phyloP scores from a whole-genome alignment of 768 basidiomycete genomes.

The Pulveroboletus frians region DNA sequence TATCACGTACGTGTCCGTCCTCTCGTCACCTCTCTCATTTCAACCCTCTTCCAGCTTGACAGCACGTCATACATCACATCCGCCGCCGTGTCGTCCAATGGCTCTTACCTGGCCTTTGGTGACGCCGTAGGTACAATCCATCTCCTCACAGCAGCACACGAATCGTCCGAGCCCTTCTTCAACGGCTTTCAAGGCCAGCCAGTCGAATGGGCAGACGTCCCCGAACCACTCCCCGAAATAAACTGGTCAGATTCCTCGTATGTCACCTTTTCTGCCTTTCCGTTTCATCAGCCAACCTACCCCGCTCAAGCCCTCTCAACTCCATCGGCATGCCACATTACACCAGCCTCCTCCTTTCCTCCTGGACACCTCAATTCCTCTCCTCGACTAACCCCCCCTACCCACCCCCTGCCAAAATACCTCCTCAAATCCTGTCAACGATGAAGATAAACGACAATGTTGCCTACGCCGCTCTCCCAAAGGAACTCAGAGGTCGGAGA shows the following conservation, averaged over 20 bases:
- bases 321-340: conserved; percentile 87
- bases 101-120: conserved; percentile 89
- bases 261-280: conserved; percentile 19
- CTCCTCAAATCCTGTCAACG: conserved; percentile 64
- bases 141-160: conserved; percentile 70
- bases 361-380: conserved; percentile 52
- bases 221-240: conserved; percentile 63
- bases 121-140: conserved; percentile 83
- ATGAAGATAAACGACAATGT: conserved; percentile 89
- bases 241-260: conserved; percentile 84
- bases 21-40: neutral
- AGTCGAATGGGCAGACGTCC: conserved; percentile 76
- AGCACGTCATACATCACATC: conserved; percentile 73
- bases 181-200: conserved; percentile 89
- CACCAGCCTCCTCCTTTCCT: conserved; percentile 65
- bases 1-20: conserved; percentile 55
- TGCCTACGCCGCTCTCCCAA: conserved; percentile 84
- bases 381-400: conserved; percentile 41
- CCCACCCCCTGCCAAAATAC: conserved; percentile 74
- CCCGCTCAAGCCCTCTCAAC: conserved; percentile 67
- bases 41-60: conserved; percentile 47
- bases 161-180: conserved; percentile 56
- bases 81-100: conserved; percentile 76
- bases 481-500: conserved; percentile 76
- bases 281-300: neutral